phyloP scores from a whole-genome alignment of 2,329 filamentous ascomycete genomes.

The Massarina eburnea region DNA sequence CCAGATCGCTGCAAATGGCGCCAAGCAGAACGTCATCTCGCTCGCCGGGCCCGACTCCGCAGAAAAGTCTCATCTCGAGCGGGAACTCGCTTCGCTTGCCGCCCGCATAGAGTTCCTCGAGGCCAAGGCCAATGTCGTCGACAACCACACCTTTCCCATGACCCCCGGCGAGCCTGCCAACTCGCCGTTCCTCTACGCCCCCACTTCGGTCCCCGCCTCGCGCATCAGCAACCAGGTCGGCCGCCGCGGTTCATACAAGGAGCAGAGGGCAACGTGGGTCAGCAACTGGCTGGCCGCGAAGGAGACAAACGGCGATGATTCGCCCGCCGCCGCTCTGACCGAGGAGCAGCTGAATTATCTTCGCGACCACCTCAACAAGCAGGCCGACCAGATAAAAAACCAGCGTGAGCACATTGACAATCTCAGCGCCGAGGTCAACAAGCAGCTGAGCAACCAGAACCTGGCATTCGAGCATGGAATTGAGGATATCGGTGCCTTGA shows the following conservation, averaged over 20 bases:
- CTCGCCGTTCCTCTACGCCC: conserved; percentile 59
- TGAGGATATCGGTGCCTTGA: conserved; percentile 85
- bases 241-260: conserved; percentile 38
- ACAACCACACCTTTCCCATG: conserved; percentile 67
- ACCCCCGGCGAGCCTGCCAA: conserved; percentile 72
- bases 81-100: conserved; percentile 77
- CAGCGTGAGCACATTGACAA: conserved; percentile 84
- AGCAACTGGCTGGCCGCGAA: conserved; percentile 58
- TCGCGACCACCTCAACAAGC: conserved; percentile 87
- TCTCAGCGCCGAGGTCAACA: conserved; percentile 80
- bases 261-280: conserved; percentile 46
- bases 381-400: conserved; percentile 86
- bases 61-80: conserved; percentile 78
- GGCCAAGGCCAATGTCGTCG: conserved; percentile 66
- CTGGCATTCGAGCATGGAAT: conserved; percentile 74
- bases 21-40: conserved; percentile 58
- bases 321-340: conserved; percentile 61
- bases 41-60: conserved; percentile 76
- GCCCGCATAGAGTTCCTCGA: conserved; percentile 81
- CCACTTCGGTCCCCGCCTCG: conserved; percentile 48
- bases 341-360: conserved; percentile 84
- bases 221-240: conserved; percentile 35
- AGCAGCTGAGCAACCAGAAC: conserved; percentile 84
- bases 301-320: conserved; percentile 51
- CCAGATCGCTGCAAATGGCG: conserved; percentile 53